Evolutionary conservation across 768 basidiomycete genomes (phyloP), one percentile per base, ranked within the genome.

Genomic region (Boletus sensibilis): DNA sequence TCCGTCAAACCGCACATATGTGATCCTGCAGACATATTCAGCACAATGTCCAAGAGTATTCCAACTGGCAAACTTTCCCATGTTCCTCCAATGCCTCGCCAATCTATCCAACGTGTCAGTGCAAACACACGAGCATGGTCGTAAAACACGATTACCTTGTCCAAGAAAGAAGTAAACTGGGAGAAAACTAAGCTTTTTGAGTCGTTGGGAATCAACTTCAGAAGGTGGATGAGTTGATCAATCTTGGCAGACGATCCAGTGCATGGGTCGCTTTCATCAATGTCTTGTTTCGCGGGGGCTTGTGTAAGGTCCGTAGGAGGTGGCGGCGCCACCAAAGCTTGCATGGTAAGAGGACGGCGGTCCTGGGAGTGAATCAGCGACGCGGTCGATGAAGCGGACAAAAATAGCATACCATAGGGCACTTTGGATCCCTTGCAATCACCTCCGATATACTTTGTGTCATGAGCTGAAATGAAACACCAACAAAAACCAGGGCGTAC

Each of bases 151-250:
- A 27, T 47, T 57, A 87, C 91, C 75, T 91, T 88, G 74, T 91
- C 87, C 51, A 94, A 70, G 73, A 92, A 94, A 3, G 84, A 81
- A 4, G 92, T 95, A 64, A 94, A 95, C 63, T 95, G 93, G 3
- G 90, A 92, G 67, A 95, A 95, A 1, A 95, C 91, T 3, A 95
- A 75, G 3, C 88, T 87, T 70, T 95, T 95, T 58, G 92, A 88
- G 1, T 77, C 80, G 4, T 63, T 57, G 1, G 89, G 88, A 6
- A 84, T 88, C 13, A 93, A 70, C 57, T 80, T 76, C 41, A 95
- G 77, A 41, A 93, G 79, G 50, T 88, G 81, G 21, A 92, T 68
- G 16, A 95, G 75, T 63, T 93, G 91, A 50, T 90, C 87, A 50
- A 93, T 88, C 72, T 95, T 95, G 12, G 90, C 90, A 21, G 93